phyloP scores from a whole-genome alignment of 2,329 filamentous ascomycete species.

The Diplodia sapinea region DNA sequence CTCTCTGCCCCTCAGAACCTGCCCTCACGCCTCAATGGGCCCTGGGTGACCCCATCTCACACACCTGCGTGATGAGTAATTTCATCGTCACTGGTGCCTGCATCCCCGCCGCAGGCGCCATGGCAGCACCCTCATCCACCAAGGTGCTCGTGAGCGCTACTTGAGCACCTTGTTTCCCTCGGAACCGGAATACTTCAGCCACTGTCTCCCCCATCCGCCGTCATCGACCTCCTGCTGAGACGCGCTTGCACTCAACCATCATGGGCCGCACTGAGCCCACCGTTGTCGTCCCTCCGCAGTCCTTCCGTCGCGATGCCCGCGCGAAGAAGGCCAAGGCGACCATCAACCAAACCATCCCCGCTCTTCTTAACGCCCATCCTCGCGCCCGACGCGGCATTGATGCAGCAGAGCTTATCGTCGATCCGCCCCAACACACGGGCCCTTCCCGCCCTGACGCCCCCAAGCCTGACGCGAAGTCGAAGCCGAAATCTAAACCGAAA shows the following conservation, averaged over 20 bases:
- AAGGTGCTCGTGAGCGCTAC: conserved; percentile 8
- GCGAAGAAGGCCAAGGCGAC: conserved; percentile 63
- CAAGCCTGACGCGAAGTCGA: conserved; percentile 12
- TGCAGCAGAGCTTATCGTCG: conserved; percentile 56
- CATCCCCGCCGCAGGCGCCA: conserved; percentile 5
- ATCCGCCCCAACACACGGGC: conserved; percentile 40
- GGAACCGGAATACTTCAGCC: background rate
- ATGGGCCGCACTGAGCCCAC: conserved; percentile 49
- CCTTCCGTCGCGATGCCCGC: conserved; percentile 48
- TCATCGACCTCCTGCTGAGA: background rate
- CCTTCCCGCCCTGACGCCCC: conserved; percentile 11
- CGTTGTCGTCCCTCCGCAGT: conserved; percentile 45
- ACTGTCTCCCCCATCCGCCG: background rate
- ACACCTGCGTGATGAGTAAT: conserved; percentile 15
- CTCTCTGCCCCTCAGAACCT: background rate
- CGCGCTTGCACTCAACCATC: background rate
- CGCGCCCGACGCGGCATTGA: conserved; percentile 63
- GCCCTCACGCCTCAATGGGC: background rate
- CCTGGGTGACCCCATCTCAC: background rate
- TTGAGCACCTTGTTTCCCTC: conserved; percentile 14
- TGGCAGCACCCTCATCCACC: conserved; percentile 20
- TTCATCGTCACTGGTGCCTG: background rate
- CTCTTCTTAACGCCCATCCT: conserved; percentile 59
- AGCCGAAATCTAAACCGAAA: conserved; percentile 39
- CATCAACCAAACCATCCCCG: conserved; percentile 65